Conservation (phyloP, 2,329 filamentous ascomycete genomes). For the Clonostachys sp. region DNA sequence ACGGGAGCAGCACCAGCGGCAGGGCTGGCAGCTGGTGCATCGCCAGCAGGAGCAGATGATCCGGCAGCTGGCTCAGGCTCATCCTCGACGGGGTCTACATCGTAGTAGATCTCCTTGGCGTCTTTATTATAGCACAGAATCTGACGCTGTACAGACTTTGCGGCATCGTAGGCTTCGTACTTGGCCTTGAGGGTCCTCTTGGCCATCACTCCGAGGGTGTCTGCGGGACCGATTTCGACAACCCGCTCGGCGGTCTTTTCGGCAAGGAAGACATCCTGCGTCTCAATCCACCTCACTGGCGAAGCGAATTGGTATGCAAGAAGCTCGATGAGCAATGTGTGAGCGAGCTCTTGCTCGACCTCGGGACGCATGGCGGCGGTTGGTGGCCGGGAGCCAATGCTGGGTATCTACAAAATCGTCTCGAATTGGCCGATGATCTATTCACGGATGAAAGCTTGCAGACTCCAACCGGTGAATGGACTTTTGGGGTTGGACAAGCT, state of each 20-base stretch:
- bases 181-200: conserved; percentile 93
- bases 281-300: conserved; percentile 99
- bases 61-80: conserved; percentile 61
- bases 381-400: neutral
- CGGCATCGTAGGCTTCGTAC: conserved; percentile 97
- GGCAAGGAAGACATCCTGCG: conserved; percentile 97
- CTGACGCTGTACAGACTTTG: conserved; percentile 91
- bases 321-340: conserved; percentile 97
- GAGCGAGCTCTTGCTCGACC: conserved; percentile 97
- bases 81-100: conserved; percentile 91
- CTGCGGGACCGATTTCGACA: conserved; percentile 93
- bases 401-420: too few relatives aligned
- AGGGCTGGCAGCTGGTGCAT: conserved; percentile 48
- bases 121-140: conserved; percentile 99
- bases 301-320: conserved; percentile 99
- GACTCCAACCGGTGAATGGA: too few relatives aligned
- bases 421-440: too few relatives aligned
- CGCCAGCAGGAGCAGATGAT: conserved; percentile 31
- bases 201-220: conserved; percentile 96
- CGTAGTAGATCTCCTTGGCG: conserved; percentile 98
- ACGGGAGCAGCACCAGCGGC: conserved; percentile 50
- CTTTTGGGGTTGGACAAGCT: neutral
- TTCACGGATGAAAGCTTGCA: too few relatives aligned
- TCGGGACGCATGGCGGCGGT: conserved; percentile 82
- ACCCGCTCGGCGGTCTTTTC: conserved; percentile 96